Evolutionary conservation across 1,284 basidiomycete species (phyloP), one percentile per base, ranked within the genome.

Genomic region (Tilletia walkeri): DNA sequence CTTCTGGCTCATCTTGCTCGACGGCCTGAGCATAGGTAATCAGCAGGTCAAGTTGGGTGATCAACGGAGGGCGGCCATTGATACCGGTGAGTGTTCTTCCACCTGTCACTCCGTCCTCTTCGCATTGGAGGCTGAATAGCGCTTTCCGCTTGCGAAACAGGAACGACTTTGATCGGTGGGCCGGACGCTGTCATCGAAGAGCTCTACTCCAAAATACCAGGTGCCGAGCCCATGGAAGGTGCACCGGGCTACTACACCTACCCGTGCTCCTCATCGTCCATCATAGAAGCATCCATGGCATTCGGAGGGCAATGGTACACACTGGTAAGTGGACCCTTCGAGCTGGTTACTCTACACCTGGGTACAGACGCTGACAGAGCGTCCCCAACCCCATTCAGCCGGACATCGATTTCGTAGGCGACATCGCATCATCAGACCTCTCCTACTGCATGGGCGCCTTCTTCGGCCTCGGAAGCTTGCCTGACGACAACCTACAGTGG

Each of bases 131-230:
- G 20, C 49, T 53, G 18, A 53, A n/a, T 18, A 53, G 4, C 18
- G 4, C 20, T 24, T 18, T 24, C n/a, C n/a, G n/a, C 16, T 53
- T 18, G 49, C 49, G 14, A n/a, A 4, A 6, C 49, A 53, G 49
- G 49, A 56, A 81, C 81, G 18, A 77, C 79, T 16, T 68, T 81
- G n/a, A 76, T 82, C 34, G 81, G 79, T 12, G 80, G 78, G 3
- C 81, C 81, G 4, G 70, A 73, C 65, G 68, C 68, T 20, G 72
- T 76, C 5, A 67, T 81, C 16, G 68, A 71, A 5, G 24, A 54
- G 34, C 49, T 82, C 2, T 82, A 82, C 71, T 16, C 65, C n/a
- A 49, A 76, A 3, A 80, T 82, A 48, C 73, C 75, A 10, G 75
- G 74, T 34, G 70, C 76, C 0, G 48, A 16, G 16, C 66, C 67